phyloP scores from a whole-genome alignment of 176 grass and related monocot species.

The Phoenix roebelenii region DNA sequence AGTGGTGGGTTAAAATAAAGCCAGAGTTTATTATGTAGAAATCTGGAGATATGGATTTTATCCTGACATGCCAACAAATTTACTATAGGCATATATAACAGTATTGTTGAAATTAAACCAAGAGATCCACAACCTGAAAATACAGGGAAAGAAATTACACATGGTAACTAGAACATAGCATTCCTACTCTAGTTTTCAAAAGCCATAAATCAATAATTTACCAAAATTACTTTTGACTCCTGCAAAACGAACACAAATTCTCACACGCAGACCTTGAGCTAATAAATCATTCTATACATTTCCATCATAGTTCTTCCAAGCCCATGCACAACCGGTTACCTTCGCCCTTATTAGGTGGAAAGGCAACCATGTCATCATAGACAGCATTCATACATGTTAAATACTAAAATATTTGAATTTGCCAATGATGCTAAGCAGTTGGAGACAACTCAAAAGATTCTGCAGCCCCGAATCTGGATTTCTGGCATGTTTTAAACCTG shows the following conservation, averaged over 20 bases:
- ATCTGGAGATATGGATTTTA: too few relatives aligned
- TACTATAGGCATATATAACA: constrained; percentile 18
- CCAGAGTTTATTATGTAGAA: too few relatives aligned
- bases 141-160: neutral
- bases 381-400: constrained; percentile 74
- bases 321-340: constrained; percentile 64
- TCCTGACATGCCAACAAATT: too few relatives aligned
- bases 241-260: too few relatives aligned
- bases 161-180: constrained; percentile 5
- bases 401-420: neutral
- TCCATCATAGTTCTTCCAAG: constrained; percentile 93
- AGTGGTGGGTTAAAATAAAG: too few relatives aligned
- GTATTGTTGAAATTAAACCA: constrained; percentile 91
- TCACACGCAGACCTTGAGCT: constrained; percentile 51
- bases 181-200: too few relatives aligned
- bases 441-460: constrained; percentile 44
- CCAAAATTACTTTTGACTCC: too few relatives aligned
- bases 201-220: too few relatives aligned
- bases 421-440: constrained; percentile 8
- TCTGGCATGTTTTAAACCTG: too few relatives aligned
- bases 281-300: constrained; percentile 97
- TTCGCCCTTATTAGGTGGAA: constrained; percentile 61
- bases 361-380: constrained; percentile 96
- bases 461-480: constrained; percentile 41
- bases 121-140: constrained; percentile 84